A percentile compares a stretch with the other conserved stretches of the same genome.
Conservation (phyloP, 441 rosid genomes). For the California macrophylla region DNA sequence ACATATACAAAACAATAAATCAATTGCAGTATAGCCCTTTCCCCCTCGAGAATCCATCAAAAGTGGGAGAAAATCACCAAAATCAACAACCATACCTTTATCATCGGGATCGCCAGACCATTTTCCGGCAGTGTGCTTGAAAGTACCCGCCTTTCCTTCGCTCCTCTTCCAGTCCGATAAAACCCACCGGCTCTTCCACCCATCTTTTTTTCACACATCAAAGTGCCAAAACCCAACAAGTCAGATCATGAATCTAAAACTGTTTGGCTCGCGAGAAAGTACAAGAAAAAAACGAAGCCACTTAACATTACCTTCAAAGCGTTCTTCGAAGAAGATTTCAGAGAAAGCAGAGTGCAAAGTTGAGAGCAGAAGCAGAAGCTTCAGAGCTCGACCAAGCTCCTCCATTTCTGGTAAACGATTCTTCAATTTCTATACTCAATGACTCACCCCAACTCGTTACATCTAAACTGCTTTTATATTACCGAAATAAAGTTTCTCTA, state of each 20-base stretch:
- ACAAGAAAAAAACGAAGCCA: background rate
- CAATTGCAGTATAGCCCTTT: background rate
- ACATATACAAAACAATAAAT: background rate
- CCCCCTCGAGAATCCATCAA: background rate
- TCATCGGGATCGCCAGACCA: conserved; percentile 89
- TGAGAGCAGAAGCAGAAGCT: conserved; percentile 17
- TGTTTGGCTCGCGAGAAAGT: background rate
- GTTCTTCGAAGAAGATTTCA: conserved; percentile 60
- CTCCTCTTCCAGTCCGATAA: conserved; percentile 84
- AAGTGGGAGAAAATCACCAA: background rate
- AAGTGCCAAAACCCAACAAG: background rate
- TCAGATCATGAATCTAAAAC: background rate
- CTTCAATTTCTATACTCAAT: background rate
- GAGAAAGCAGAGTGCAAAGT: conserved; percentile 27
- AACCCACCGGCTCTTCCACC: conserved; percentile 90
- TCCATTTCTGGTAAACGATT: conserved; percentile 15
- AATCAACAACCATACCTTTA: conserved; percentile 38
- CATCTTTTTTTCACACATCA: conserved; percentile 33
- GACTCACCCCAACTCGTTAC: background rate
- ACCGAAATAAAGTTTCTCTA: background rate
- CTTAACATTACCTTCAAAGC: conserved; percentile 44
- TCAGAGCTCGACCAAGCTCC: background rate
- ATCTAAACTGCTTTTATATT: conserved; percentile 1
- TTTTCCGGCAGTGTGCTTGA: conserved; percentile 78
- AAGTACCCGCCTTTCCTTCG: conserved; percentile 83